phyloP scores from a whole-genome alignment of 1,284 basidiomycete genomes.

The Sphagnurus paluster region DNA sequence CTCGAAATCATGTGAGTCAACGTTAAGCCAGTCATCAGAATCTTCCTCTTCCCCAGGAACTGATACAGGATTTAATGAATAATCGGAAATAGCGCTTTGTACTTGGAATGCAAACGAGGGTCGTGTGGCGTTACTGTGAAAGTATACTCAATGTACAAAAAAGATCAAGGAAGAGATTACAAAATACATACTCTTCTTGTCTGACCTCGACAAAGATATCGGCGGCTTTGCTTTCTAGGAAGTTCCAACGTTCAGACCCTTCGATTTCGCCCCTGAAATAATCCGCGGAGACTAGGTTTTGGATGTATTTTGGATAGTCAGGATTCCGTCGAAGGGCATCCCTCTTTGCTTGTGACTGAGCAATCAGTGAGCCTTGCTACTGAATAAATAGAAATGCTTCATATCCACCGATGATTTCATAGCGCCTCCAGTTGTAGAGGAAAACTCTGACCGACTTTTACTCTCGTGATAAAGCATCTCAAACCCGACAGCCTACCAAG shows the following conservation, averaged over 20 bases:
- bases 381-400: background rate
- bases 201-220: conserved; percentile 64
- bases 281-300: conserved; percentile 58
- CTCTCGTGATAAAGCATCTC: conserved; percentile 92
- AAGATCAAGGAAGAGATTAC: conserved; percentile 25
- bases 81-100: conserved; percentile 56
- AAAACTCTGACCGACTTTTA: conserved; percentile 47
- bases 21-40: conserved; percentile 70
- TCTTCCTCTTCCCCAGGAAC: conserved; percentile 50
- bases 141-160: conserved; percentile 5
- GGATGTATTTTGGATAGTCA: conserved; percentile 70
- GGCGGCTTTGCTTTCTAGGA: conserved; percentile 70
- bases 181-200: conserved; percentile 60
- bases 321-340: conserved; percentile 64
- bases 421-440: conserved; percentile 37
- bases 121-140: conserved; percentile 53
- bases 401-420: conserved; percentile 48
- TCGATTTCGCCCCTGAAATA: conserved; percentile 80
- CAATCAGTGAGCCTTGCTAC: background rate
- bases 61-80: conserved; percentile 24
- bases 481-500: conserved; percentile 80
- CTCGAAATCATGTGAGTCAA: conserved; percentile 68
- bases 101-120: conserved; percentile 76
- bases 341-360: conserved; percentile 59
- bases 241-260: conserved; percentile 76